Evolutionary conservation across 352 stramenopile genomes (phyloP).

Genomic region (Stephanocyclus meneghinianus): DNA sequence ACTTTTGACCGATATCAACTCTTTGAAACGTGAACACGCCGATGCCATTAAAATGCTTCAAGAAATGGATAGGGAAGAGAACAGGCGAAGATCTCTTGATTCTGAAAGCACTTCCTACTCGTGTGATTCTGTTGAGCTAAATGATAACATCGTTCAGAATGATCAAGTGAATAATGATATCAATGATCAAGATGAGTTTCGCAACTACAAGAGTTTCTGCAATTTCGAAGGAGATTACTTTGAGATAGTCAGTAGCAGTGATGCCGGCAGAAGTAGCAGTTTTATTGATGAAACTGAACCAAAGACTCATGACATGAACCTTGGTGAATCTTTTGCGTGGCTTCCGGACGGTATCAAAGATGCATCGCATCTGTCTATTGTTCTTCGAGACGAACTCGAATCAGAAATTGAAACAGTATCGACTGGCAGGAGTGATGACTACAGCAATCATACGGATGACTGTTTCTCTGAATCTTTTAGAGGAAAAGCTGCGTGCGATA

Average conservation of each 20-base stretch:
- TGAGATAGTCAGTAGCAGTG: neutral
- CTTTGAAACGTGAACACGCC: conserved; percentile 42
- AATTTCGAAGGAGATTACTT: neutral
- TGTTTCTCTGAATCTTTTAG: neutral
- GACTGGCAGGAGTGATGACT: neutral
- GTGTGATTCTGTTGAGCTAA: neutral
- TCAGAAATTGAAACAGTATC: neutral
- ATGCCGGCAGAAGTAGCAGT: neutral
- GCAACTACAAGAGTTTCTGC: neutral
- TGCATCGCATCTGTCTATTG: conserved; percentile 22
- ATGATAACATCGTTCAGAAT: neutral
- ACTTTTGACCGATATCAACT: conserved; percentile 24
- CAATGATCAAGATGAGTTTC: neutral
- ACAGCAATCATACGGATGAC: too few species aligned
- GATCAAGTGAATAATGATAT: neutral
- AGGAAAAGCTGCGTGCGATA: neutral
- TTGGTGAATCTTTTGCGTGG: conserved; percentile 16
- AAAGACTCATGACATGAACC: neutral
- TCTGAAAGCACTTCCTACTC: conserved; percentile 10
- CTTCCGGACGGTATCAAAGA: conserved; percentile 17
- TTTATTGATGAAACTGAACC: neutral
- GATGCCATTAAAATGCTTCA: conserved; percentile 46
- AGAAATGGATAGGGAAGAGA: conserved; percentile 40
- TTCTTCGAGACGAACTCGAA: conserved; percentile 11
- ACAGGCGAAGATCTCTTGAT: conserved; percentile 15